Evolutionary conservation across 2,329 filamentous ascomycete species (phyloP), one percentile per base, ranked within the genome.

Genomic region (Ilyonectria sp.): DNA sequence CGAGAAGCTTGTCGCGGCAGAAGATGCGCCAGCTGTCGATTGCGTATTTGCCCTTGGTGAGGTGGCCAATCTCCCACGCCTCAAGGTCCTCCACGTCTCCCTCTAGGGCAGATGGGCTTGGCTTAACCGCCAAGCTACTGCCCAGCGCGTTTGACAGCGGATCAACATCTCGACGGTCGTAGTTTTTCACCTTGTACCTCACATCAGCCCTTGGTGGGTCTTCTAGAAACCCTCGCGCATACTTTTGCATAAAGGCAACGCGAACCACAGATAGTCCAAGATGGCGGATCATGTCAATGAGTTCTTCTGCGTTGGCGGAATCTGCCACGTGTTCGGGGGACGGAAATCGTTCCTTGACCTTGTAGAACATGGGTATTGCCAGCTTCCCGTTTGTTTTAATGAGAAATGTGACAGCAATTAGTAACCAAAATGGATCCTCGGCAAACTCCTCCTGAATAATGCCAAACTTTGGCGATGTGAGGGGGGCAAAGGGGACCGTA

Each of bases 21-120:
- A 98, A 98, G 70, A 98, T 97, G 3, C 95, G 90, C 93, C 94
- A 98, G 76, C 92, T 95, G 79, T 98, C 95, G 55, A 95, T 84
- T 0, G 94, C 93, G 79, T 98, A 98, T 1, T 90, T 86, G 17
- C 94, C 93, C 60, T 93, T 91, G 0, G 94, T 94, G 64, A 98
- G 83, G 79, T 97, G 93, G 0, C 92, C 94, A 67, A 97, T 92
- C 76, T 98, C 95, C 91, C 94, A 97, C 0, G 88, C 87, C 11
- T 85, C 83, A 21, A 78, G 52, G 19, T 77, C 74, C 3, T 67
- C 55, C 21, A 60, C 59, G 19, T 66, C 65, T 54, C 58, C 56
- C 7, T 59, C 59, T 13, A 50, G 53, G 6, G 40, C 60, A 19
- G 57, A 26, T 26, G 40, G 17, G 29, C 29, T 23, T 19, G 44